Percentiles rank a stretch among this genome's conserved stretches.
Conservation (phyloP, 192 early-diverging fungal genomes). For the Phlyctochytrium planicorne region DNA sequence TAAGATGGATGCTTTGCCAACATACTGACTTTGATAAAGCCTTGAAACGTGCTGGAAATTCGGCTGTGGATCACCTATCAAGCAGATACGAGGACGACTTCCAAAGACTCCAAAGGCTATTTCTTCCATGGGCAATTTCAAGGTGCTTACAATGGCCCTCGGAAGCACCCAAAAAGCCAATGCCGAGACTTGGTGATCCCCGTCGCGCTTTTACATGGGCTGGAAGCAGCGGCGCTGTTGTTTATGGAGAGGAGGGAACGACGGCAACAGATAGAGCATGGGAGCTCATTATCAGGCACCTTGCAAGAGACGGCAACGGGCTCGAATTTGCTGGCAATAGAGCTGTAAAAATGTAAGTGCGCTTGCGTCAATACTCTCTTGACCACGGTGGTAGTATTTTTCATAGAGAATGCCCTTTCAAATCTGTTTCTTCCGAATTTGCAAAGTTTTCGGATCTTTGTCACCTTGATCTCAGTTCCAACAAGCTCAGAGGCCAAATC, state of each 20-base stretch:
- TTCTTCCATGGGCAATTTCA: neutral
- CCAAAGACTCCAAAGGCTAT: neutral
- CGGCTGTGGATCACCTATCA: neutral
- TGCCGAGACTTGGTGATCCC: no score
- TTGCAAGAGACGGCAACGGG: neutral
- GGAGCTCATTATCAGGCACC: neutral
- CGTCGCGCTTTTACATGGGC: no score
- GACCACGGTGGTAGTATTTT: neutral
- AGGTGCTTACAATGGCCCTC: neutral
- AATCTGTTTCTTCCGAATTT: neutral
- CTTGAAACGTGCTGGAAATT: neutral
- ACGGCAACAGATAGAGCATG: no score
- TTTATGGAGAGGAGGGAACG: no score
- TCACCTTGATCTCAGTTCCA: neutral
- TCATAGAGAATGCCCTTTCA: neutral
- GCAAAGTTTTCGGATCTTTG: neutral
- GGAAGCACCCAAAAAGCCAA: no score
- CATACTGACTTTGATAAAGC: neutral
- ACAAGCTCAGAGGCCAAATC: neutral
- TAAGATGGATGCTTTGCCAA: neutral
- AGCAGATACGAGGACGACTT: neutral
- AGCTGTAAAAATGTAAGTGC: neutral
- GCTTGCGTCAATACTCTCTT: neutral
- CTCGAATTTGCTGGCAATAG: neutral
- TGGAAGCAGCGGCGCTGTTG: no score